Conservation (phyloP, 1,139 yeast species). For the Yamadazyma taylorii region DNA sequence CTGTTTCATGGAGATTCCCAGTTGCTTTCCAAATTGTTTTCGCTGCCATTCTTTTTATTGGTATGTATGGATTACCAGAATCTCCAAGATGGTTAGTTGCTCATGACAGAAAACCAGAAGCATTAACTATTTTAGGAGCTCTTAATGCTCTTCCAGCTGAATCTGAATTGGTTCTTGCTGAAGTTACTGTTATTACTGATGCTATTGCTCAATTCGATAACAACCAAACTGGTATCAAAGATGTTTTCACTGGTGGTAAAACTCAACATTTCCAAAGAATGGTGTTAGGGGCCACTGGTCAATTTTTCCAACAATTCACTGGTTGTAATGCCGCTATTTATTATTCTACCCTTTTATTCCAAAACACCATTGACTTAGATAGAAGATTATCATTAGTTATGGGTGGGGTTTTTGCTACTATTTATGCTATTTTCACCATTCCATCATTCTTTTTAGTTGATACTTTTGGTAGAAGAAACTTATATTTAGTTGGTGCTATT, state of each 20-base stretch:
- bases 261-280: conserved; percentile 53
- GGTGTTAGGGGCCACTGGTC: conserved; percentile 54
- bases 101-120: conserved; percentile 50
- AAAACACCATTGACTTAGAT: conserved; percentile 48
- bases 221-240: conserved; percentile 41
- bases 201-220: conserved; percentile 40
- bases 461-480: conserved; percentile 61
- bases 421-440: conserved; percentile 57
- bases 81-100: conserved; percentile 43
- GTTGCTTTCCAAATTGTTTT: conserved; percentile 25
- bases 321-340: conserved; percentile 67
- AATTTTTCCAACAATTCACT: conserved; percentile 51
- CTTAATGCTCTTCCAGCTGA: conserved; percentile 34
- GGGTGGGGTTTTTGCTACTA: conserved; percentile 61
- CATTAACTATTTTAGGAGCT: conserved; percentile 38
- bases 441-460: conserved; percentile 64
- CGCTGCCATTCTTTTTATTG: conserved; percentile 18
- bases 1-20: conserved; percentile 36
- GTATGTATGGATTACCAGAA: conserved; percentile 23
- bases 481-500: conserved; percentile 46
- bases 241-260: conserved; percentile 56
- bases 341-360: conserved; percentile 60
- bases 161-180: conserved; percentile 47
- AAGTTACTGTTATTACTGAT: conserved; percentile 37
- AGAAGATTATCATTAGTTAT: conserved; percentile 53